Base-by-base conservation (phyloP, 129 eudicot species). In the Rutidosis leptorrhynchoides region DNA sequence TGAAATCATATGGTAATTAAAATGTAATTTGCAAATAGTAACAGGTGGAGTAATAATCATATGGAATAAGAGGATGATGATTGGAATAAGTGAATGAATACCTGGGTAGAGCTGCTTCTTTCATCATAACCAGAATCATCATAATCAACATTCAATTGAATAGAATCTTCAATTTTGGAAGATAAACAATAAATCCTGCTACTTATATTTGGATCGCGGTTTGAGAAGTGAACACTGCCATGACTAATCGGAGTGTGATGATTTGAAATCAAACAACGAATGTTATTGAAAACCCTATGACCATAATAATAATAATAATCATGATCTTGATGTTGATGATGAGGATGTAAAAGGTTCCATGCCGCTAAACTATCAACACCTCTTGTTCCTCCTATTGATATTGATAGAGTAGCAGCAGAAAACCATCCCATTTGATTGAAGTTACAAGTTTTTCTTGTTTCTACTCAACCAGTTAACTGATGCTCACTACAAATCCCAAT, bases 21-120 rank as follows among this genome's bases (percentile, higher is more conserved):
- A n/a, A n/a, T n/a, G n/a, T n/a, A n/a, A n/a, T 6, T 32, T 32
- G 40, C 40, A 32, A 6, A 32, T 32, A 33, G 11, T 8, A 33
- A 7, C 2, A 33, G 42, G 42, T 29, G 32, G 32, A 32, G 11
- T 32, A 32, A 32, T 32, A 32, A 32, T 32, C 7, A 32, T 6
- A 10, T 32, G 37, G 37, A 32, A 32, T 7, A 7, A 32, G 40
- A 32, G 40, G 40, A 32, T 37, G 45, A 37, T 40, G 46, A 40
- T 40, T 2, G 46, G 46, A 40, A 40, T n/a, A n/a, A n/a, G n/a
- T 40, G 10, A 15, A 22, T 16, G 10, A 17, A 21, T 83, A 88
- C 98, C 96, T 92, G 91, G 54, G 20, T 62, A 3, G 96, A 78
- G 79, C 98, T 92, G 58, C 61, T 83, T 80, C 98, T 82, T 76